Base-by-base conservation (phyloP, 805 yeast species). In the Ogataea nakhonphanomensis region DNA sequence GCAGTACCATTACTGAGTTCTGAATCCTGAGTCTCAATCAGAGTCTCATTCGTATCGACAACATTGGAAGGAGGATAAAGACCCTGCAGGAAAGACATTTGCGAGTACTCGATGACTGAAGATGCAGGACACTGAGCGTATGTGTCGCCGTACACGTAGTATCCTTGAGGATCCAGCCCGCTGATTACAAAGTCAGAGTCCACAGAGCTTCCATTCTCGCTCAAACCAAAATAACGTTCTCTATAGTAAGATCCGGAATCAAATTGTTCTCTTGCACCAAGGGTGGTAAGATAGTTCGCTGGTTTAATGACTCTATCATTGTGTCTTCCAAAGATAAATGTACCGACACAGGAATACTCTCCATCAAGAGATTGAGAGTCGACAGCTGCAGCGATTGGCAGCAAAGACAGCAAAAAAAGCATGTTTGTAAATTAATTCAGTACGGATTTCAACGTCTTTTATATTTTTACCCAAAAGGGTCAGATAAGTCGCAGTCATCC, bases 271-370 rank as follows among this genome's bases (percentile, higher is more conserved):
- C 37, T 41, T 8, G 71, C 69, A 43, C 78, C 78, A 12, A 61
- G 40, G n/a, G 74, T 69, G 21, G 75, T 68, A 36, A 72, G 54
- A 35, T 62, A 55, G 28, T 51, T 53, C 6, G 74, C 67, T 11
- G 76, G 77, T 45, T 73, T 72, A 25, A 67, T 58, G 33, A 69
- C 62, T 46, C 78, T 63, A 50, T 73, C 78, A 39, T 73, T 74
- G 53, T 72, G 77, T 46, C 78, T 63, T 27, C 71, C 72, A 46
- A 70, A 70, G 48, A 72, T 66, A 41, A 66, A 67, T 4, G 74
- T 57, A 11, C 76, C 78, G 10, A 68, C 61, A 44, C 61, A 53
- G 6, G 48, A 39, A 36, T 57, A 57, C 20, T 57, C 53, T 11
- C 42, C 53, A 37, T 43, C 59, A 5, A 54, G 45, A 23, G 38